Conservation (phyloP, 2,329 filamentous ascomycete genomes). For the Clonostachys rosea region DNA sequence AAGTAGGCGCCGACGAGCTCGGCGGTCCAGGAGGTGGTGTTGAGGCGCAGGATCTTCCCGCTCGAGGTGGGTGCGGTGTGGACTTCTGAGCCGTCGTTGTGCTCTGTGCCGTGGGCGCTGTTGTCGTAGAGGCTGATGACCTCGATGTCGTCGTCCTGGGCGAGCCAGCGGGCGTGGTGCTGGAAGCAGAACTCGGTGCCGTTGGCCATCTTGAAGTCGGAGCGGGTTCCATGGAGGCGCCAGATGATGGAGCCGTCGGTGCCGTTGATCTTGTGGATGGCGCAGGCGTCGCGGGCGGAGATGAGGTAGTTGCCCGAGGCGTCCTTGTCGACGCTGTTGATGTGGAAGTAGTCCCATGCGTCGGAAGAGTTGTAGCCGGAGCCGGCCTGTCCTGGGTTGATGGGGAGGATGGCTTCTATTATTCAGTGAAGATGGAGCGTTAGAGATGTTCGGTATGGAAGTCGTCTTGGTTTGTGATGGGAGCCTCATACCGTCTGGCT, state of each 20-base stretch:
- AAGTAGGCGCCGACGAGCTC: constrained; percentile 40
- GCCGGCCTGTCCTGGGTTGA: constrained; percentile 35
- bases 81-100: constrained; percentile 17
- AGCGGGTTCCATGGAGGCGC: constrained; percentile 44
- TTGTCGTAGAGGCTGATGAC: constrained; percentile 52
- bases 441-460: background rate
- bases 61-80: constrained; percentile 25
- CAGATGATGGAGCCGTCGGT: constrained; percentile 44
- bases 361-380: constrained; percentile 18
- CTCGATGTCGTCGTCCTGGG: constrained; percentile 35
- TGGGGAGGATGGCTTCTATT: constrained; percentile 36
- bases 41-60: constrained; percentile 40
- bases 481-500: constrained; percentile 12
- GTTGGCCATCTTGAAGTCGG: constrained; percentile 25
- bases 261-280: constrained; percentile 41
- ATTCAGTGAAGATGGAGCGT: constrained; percentile 1
- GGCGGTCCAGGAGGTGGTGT: constrained; percentile 38
- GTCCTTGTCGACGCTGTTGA: constrained; percentile 53
- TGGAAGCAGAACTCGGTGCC: constrained; percentile 42
- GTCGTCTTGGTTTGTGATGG: background rate
- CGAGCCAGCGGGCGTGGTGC: constrained; percentile 41
- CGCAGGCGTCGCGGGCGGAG: constrained; percentile 43
- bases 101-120: constrained; percentile 38
- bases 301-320: constrained; percentile 43
- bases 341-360: constrained; percentile 54